Base-by-base conservation (phyloP, 106 monocot genomes). In the Chionographis japonica region DNA sequence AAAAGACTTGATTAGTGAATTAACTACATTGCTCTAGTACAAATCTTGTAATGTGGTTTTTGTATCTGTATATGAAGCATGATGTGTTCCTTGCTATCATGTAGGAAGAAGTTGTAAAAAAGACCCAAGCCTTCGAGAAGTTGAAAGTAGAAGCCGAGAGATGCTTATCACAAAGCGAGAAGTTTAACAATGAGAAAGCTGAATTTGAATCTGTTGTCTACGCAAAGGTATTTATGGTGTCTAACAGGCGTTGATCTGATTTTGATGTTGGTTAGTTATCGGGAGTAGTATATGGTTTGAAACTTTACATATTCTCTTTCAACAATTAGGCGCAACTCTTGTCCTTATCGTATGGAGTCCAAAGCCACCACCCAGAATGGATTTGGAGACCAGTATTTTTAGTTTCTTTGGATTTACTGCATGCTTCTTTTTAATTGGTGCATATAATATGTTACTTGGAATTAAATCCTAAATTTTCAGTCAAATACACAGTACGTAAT, bases 61-160 rank as follows among this genome's bases (percentile, higher is more conserved):
- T 61, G 11, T 12, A 10, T 39, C 37, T 38, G 13, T 38, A 61
- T 19, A 12, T 35, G 18, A 11, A 60, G 36, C 20, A 60, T 63
- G 19, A 71, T 60, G 46, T 5, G 20, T 12, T 13, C 10, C 13
- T 42, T 61, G 10, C 52, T 61, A 35, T 67, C 18, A 69, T 54
- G 19, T 67, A 95, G 95, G 89, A 92, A 65, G 95, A 95, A 69
- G 92, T 95, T 43, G 84, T 92, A 59, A 89, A 86, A 52, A 89
- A 82, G 69, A 82, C 82, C 1, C 86, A 86, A 41, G 72, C 86
- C 55, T 89, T 79, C 76, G 84, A 86, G 51, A 95, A 84, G 61
- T 40, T 87, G 50, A 89, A 89, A 75, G 69, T 59, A 76, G 95
- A 95, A 74, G 89, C 95, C 52, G 84, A 92, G 38, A 89, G 77